Evolutionary conservation across 2,329 filamentous ascomycete genomes (phyloP).

Genomic region (Falciphora oryzae): DNA sequence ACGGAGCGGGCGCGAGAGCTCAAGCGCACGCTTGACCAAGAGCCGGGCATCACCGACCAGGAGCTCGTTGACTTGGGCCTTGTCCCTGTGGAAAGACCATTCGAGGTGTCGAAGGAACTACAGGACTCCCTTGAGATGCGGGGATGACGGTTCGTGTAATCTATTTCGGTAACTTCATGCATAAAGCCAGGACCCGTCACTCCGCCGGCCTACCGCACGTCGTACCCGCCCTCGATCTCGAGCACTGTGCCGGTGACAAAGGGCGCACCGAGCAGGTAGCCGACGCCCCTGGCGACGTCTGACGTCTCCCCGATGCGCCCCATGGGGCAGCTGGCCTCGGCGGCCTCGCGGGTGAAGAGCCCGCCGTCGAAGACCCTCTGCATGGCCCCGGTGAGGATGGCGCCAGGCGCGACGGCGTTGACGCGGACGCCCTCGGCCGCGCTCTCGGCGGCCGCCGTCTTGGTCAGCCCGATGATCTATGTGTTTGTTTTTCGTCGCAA

Average conservation of each 20-base stretch:
- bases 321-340: background rate
- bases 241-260: slow-evolving; percentile 4
- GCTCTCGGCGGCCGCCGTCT: too few species aligned
- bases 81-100: slow-evolving; percentile 39
- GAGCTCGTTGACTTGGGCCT: slow-evolving; percentile 33
- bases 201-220: background rate
- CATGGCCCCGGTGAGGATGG: too few species aligned
- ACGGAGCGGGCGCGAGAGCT: slow-evolving; percentile 45
- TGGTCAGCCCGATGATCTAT: too few species aligned
- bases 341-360: background rate
- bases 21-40: slow-evolving; percentile 38
- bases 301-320: background rate
- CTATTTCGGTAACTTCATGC: slow-evolving; percentile 17
- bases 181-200: background rate
- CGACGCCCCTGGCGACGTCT: background rate
- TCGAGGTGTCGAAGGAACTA: slow-evolving; percentile 34
- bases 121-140: slow-evolving; percentile 30
- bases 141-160: slow-evolving; percentile 59
- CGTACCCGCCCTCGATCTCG: slow-evolving; percentile 3
- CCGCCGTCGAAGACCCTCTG: too few species aligned
- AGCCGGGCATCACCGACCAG: slow-evolving; percentile 25
- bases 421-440: too few species aligned
- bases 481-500: too few species aligned
- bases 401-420: too few species aligned
- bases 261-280: slow-evolving; percentile 1